phyloP scores from a whole-genome alignment of 768 basidiomycete species.

The Podaxis rugospora region DNA sequence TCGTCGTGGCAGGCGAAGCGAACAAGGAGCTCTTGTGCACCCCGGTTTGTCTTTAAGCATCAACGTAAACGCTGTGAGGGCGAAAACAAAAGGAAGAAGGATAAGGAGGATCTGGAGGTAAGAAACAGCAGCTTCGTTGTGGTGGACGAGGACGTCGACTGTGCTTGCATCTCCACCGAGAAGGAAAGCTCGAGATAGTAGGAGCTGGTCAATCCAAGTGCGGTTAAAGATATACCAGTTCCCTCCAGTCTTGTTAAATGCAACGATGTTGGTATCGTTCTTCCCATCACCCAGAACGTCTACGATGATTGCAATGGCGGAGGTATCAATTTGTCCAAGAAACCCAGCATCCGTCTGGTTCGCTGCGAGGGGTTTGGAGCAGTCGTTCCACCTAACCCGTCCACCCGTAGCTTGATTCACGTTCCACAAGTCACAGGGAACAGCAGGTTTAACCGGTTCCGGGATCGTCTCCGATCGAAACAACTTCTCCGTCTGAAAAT shows the following conservation, averaged over 20 bases:
- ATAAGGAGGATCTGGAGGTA: conserved; percentile 11
- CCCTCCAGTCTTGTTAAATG: conserved; percentile 13
- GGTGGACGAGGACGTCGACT: conserved; percentile 11
- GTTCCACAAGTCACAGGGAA: conserved; percentile 6
- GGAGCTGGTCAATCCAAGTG: conserved; percentile 13
- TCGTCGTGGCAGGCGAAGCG: conserved; percentile 14
- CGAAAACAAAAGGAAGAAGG: conserved; percentile 12
- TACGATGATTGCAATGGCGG: conserved; percentile 13
- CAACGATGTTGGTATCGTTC: conserved; percentile 6
- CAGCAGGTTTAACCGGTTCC: conserved; percentile 9
- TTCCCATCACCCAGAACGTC: conserved; percentile 17
- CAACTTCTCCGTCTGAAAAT: background rate
- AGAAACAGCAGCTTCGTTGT: conserved; percentile 10
- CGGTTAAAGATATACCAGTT: conserved; percentile 13
- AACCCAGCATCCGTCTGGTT: conserved; percentile 8
- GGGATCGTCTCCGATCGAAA: conserved; percentile 13
- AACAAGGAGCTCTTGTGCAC: conserved; percentile 16
- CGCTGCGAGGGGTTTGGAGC: conserved; percentile 4
- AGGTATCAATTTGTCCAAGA: conserved; percentile 16
- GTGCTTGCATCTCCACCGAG: conserved; percentile 12
- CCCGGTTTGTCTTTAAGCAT: conserved; percentile 13
- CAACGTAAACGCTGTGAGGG: background rate
- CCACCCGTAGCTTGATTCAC: conserved; percentile 16
- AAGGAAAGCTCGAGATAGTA: conserved; percentile 15
- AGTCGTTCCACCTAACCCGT: conserved; percentile 8